A percentile compares a stretch with the other conserved stretches of the same genome.
Evolutionary conservation across 1,284 basidiomycete genomes (phyloP).

Genomic region (Papiliotrema fonsecae): DNA sequence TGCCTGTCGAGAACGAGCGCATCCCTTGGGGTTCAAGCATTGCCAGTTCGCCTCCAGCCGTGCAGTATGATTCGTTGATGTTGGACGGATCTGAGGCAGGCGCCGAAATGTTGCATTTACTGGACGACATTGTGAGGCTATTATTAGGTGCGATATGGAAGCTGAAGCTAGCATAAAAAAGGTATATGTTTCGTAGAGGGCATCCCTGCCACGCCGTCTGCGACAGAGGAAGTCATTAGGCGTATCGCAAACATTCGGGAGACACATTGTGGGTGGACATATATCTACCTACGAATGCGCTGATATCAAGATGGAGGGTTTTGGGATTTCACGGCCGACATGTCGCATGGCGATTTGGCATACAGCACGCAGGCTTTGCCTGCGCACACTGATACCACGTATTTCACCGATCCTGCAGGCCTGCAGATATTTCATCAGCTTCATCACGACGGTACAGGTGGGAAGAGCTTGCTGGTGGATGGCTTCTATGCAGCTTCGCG

Average conservation of each 20-base stretch:
- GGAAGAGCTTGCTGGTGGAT: conserved; percentile 84
- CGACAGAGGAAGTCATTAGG: conserved; percentile 71
- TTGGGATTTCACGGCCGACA: conserved; percentile 94
- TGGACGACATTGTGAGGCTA: conserved; percentile 68
- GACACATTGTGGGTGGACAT: conserved; percentile 71
- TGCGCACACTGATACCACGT: conserved; percentile 94
- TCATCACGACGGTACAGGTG: conserved; percentile 78
- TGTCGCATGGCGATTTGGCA: conserved; percentile 79
- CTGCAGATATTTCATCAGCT: conserved; percentile 93
- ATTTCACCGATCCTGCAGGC: conserved; percentile 88
- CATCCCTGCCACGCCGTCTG: conserved; percentile 74
- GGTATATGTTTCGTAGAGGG: conserved; percentile 85
- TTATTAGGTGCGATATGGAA: neutral
- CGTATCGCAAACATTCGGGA: conserved; percentile 85
- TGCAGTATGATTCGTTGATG: conserved; percentile 74
- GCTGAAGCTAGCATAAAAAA: conserved; percentile 54
- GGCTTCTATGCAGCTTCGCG: conserved; percentile 86
- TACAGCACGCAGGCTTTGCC: conserved; percentile 84
- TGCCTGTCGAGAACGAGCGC: conserved; percentile 30
- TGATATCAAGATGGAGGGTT: conserved; percentile 69
- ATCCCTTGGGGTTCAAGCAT: conserved; percentile 76
- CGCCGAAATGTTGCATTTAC: conserved; percentile 69
- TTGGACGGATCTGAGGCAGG: conserved; percentile 50
- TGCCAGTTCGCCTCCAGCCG: conserved; percentile 65
- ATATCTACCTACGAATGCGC: conserved; percentile 2